Conservation (phyloP, 2,329 filamentous ascomycete genomes). For the Myotisia sp. region DNA sequence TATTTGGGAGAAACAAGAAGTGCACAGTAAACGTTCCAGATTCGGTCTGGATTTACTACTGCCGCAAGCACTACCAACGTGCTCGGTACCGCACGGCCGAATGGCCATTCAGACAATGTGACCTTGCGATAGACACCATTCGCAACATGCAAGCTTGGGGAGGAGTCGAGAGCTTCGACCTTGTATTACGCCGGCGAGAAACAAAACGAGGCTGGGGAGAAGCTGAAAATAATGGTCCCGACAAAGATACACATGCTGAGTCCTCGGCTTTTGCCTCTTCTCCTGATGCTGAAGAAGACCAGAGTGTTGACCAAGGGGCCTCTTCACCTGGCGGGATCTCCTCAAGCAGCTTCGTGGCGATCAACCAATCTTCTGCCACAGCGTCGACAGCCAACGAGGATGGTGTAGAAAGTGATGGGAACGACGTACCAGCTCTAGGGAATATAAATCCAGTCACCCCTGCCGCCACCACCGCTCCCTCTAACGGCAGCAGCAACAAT, state of each 20-base stretch:
- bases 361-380: constrained; percentile 1
- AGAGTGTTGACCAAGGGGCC: neutral
- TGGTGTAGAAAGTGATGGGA: neutral
- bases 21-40: constrained; percentile 57
- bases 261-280: neutral
- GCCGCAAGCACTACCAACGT: constrained; percentile 72
- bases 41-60: constrained; percentile 60
- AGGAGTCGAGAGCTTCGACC: constrained; percentile 45
- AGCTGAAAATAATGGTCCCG: neutral
- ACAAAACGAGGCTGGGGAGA: constrained; percentile 5
- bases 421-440: neutral
- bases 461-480: neutral
- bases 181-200: constrained; percentile 52
- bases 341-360: neutral
- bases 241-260: no score
- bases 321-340: neutral
- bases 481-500: no score
- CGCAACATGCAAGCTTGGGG: constrained; percentile 50
- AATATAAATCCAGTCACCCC: neutral
- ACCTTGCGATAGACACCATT: constrained; percentile 50
- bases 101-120: constrained; percentile 49
- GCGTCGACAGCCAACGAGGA: neutral
- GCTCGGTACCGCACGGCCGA: constrained; percentile 49
- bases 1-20: constrained; percentile 71
- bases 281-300: neutral